Evolutionary conservation across 805 yeast genomes (phyloP), one percentile per base, ranked within the genome.

Genomic region (Wickerhamiella parazyma): DNA sequence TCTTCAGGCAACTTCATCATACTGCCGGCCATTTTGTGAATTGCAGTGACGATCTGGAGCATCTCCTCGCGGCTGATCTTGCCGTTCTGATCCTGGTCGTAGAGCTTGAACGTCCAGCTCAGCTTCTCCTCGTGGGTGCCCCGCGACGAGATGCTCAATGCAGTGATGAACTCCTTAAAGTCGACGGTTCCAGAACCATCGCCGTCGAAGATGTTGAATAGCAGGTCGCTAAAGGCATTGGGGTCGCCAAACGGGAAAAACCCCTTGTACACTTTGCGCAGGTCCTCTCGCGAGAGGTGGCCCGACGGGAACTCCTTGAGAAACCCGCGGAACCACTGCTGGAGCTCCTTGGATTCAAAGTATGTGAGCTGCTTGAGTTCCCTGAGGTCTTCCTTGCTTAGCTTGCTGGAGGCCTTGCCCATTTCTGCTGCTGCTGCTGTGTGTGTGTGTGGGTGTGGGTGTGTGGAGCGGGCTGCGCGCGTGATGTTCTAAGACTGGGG

Each of bases 211-310:
- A 85, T 94, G 43, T 78, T 76, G 64, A 91, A 91, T 12, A 93
- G 79, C 53, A 79, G 81, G 46, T 76, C 82, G 45, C 95, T 84
- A 64, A 85, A 91, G 46, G 85, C 89, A 3, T 81, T 74, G 1
- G 98, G 95, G 55, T 89, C 95, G 0, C 99, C 99, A 67, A 91
- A 91, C 16, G 99, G 99, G 69, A 91, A 91, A 61, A 89, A 91
- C 57, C 91, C 97, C 59, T 84, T 84, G 66, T 87, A 93, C 16
- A 91, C 87, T 61, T 83, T 84, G 51, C 80, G 76, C 60, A 91
- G 85, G 57, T 91, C 97, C 38, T 80, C 83, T 55, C 79, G 80
- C 2, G 86, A 75, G 21, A 91, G 68, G 58, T 80, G 87, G 1
- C 97, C 97, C 26, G 76, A 70, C 1, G 96, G 96, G 59, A 95